Percentiles rank a stretch among this genome's conserved stretches.
phyloP scores from a whole-genome alignment of 495 filamentous ascomycete species.

The Xylaria curta region DNA sequence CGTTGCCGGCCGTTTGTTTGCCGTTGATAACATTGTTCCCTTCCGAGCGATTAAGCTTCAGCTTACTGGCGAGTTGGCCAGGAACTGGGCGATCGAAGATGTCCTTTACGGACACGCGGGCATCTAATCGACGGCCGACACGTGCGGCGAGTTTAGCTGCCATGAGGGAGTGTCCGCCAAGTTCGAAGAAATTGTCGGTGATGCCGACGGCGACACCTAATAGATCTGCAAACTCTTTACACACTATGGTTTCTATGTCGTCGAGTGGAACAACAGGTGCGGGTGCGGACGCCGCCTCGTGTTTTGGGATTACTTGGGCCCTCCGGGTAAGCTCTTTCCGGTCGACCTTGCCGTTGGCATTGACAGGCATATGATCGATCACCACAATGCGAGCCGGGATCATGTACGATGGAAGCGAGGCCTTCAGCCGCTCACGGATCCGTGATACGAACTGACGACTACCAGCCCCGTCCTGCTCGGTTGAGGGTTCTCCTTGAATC shows the following conservation, averaged over 20 bases:
- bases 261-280: not conserved
- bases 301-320: conserved; percentile 9
- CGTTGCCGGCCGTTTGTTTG: not conserved
- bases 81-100: conserved; percentile 22
- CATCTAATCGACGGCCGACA: conserved; percentile 20
- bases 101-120: conserved; percentile 25
- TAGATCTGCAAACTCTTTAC: not conserved
- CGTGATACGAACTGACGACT: conserved; percentile 16
- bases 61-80: conserved; percentile 14
- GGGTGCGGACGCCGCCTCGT: not conserved
- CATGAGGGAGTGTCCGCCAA: conserved; percentile 18
- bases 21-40: not conserved
- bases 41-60: conserved; percentile 3
- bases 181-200: conserved; percentile 6
- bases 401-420: conserved; percentile 43
- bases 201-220: not conserved
- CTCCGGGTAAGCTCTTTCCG: conserved; percentile 25
- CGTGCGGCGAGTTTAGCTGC: conserved; percentile 24
- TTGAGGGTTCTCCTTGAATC: conserved; percentile 2
- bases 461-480: conserved; percentile 11
- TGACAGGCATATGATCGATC: conserved; percentile 41
- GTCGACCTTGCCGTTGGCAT: conserved; percentile 29
- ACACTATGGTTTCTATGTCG: not conserved
- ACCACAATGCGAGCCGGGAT: conserved; percentile 40
- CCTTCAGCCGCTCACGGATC: conserved; percentile 23